Evolutionary conservation across 164 flowering plant genomes (phyloP), one percentile per base, ranked within the genome.

Genomic region (Stephania cephalantha): DNA sequence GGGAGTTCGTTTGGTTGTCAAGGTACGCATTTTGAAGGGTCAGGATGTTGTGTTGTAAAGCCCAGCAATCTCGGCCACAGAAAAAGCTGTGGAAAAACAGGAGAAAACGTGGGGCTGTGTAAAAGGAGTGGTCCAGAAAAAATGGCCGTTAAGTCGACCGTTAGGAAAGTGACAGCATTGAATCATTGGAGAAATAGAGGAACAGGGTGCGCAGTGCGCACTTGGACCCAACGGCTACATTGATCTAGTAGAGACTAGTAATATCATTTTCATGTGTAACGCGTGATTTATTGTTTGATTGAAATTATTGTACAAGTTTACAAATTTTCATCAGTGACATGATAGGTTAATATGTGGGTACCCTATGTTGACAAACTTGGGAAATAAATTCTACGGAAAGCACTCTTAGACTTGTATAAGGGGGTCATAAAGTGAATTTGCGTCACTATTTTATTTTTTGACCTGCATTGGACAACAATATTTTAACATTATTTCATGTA

Each of bases 81-180:
- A 61, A 61, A 61, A 61, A n/a, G 5, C 20, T n/a, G 9, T 61
- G 22, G 25, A 61, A n/a, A n/a, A 5, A 1, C 3, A 1, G 9
- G 6, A 61, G 20, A n/a, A 61, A 61, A n/a, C 5, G 55, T 50
- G 42, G 42, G 42, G 42, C 2, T 2, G 42, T 35, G 42, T 0
- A 53, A 8, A 18, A 53, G 18, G n/a, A 53, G 66, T 11, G 71
- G 44, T 44, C 25, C 69, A 58, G 68, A 70, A n/a, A 53, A 25
- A 35, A 35, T 68, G 35, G 9, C 68, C 69, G 68, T 70, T 70
- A 58, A 55, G 53, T 64, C 7, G 81, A 72, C 77, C 81, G 81
- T 79, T 79, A 72, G 64, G 55, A 75, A 72, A 63, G 70, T 69
- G 70, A 79, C 76, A 50, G 73, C 64, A 71, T 70, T 71, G 73